Evolutionary conservation across 768 basidiomycete genomes (phyloP).

Genomic region (Hygrocybe coccinea): DNA sequence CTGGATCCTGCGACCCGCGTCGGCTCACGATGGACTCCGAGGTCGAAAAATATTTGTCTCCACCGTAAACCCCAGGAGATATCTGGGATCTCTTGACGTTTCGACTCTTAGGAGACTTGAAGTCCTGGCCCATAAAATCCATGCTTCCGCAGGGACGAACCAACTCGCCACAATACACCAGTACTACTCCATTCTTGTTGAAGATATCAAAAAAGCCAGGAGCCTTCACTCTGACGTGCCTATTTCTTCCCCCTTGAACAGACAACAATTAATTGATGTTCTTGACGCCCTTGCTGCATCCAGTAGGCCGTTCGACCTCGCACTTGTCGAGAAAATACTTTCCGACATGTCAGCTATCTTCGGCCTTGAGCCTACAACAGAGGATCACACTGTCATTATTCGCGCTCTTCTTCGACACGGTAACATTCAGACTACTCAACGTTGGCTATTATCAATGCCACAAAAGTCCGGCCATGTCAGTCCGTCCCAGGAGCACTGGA

Average conservation of each 20-base stretch:
- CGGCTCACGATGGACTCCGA: slow-evolving; percentile 12
- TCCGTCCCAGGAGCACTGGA: slow-evolving; percentile 52
- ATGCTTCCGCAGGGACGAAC: slow-evolving; percentile 14
- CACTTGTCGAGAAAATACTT: slow-evolving; percentile 50
- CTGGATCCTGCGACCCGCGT: slow-evolving; percentile 7
- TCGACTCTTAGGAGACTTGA: slow-evolving; percentile 2
- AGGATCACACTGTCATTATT: slow-evolving; percentile 47
- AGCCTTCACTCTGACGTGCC: slow-evolving; percentile 10
- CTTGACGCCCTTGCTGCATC: slow-evolving; percentile 48
- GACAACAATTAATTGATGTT: slow-evolving; percentile 33
- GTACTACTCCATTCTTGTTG: slow-evolving; percentile 33
- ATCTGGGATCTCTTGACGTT: background rate
- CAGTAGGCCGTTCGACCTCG: slow-evolving; percentile 49
- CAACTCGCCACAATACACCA: slow-evolving; percentile 33
- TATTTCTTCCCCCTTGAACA: slow-evolving; percentile 24
- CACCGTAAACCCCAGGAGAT: background rate
- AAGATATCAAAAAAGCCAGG: slow-evolving; percentile 20
- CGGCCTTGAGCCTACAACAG: slow-evolving; percentile 40
- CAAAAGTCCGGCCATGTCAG: slow-evolving; percentile 40
- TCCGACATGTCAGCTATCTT: slow-evolving; percentile 45
- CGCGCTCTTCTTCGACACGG: slow-evolving; percentile 44
- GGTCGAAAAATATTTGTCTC: background rate
- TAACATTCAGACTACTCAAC: slow-evolving; percentile 39
- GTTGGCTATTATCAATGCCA: slow-evolving; percentile 54
- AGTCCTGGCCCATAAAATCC: slow-evolving; percentile 22